Base-by-base conservation (phyloP, 768 basidiomycete genomes). In the Boletus rex-veris region DNA sequence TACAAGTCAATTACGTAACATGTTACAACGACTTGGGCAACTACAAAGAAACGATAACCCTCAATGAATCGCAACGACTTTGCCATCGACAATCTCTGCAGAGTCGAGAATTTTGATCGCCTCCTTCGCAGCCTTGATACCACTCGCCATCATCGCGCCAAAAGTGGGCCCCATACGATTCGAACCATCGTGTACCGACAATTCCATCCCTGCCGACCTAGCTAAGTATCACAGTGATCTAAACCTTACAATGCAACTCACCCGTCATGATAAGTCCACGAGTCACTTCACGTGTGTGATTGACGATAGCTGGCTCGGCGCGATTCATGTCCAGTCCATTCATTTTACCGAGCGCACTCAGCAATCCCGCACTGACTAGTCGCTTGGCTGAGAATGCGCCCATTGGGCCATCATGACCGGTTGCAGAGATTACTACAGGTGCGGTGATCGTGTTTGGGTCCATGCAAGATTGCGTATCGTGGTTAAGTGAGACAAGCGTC, bases 391-490 rank as follows among this genome's bases (percentile, higher is more conserved):
- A 84, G 73, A 90, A 90, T 4, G 88, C 88, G 41, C 88, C 88
- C 83, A 89, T 88, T 3, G 83, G 84, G 1, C 86, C 86, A 57
- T 90, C 88, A 61, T 89, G 86, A 11, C 88, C 88, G 5, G 86
- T 87, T 19, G 85, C 85, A 24, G 83, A 83, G 47, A 88, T 73
- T 61, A 88, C 73, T 11, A 90, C 75, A 1, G 88, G 88, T 5
- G 88, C 86, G n/a, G 87, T 90, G 69, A 90, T 85, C 10, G 85
- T 86, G 72, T 86, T 85, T 40, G 88, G 87, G 68, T 90, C 87
- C 82, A 85, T 85, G 73, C 81, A 84, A 8, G 82, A 85, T 70
- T 89, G 88, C 45, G 86, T 87, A 59, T 88, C 87, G 70, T 92
- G 88, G 74, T 77, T 77, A 26, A 77, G 74, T 18, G 75, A 66